Evolutionary conservation across 179 eudicot species (phyloP).

Genomic region (Patellifolia procumbens): DNA sequence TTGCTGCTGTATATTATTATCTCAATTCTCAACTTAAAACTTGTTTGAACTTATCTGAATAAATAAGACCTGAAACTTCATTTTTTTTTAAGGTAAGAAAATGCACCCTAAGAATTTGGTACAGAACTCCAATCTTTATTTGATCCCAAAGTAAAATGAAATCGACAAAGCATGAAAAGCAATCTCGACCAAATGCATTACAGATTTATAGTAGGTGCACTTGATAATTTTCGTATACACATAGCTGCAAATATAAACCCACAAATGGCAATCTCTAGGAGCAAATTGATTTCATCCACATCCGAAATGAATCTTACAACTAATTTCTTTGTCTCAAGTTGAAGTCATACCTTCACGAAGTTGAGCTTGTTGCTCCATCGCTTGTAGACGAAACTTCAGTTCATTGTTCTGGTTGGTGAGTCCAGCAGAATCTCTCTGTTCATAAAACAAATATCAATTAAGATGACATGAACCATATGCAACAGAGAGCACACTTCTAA

Average conservation of each 20-base stretch:
- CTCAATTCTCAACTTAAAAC: too few species aligned
- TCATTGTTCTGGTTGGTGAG: slow-evolving; percentile 81
- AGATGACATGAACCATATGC: slow-evolving; percentile 6
- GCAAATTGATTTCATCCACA: background rate
- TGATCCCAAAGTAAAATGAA: too few species aligned
- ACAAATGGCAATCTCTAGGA: background rate
- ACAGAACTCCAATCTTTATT: too few species aligned
- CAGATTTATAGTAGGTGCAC: background rate
- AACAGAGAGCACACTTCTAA: background rate
- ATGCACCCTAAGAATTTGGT: too few species aligned
- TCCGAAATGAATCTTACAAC: background rate
- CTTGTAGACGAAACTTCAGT: slow-evolving; percentile 90
- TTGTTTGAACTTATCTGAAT: too few species aligned
- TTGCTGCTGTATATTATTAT: background rate
- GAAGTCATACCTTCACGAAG: slow-evolving; percentile 82
- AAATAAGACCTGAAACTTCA: too few species aligned
- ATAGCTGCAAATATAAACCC: background rate
- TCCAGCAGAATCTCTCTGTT: slow-evolving; percentile 83
- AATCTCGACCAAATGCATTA: background rate
- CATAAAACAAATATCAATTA: slow-evolving; percentile 1
- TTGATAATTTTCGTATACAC: background rate
- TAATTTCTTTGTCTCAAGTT: background rate
- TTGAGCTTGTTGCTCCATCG: slow-evolving; percentile 97
- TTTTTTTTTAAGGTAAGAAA: too few species aligned
- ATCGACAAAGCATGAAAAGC: too few species aligned